phyloP scores from a whole-genome alignment of 2,329 filamentous ascomycete genomes.

The Pseudogymnoascus verrucosus region DNA sequence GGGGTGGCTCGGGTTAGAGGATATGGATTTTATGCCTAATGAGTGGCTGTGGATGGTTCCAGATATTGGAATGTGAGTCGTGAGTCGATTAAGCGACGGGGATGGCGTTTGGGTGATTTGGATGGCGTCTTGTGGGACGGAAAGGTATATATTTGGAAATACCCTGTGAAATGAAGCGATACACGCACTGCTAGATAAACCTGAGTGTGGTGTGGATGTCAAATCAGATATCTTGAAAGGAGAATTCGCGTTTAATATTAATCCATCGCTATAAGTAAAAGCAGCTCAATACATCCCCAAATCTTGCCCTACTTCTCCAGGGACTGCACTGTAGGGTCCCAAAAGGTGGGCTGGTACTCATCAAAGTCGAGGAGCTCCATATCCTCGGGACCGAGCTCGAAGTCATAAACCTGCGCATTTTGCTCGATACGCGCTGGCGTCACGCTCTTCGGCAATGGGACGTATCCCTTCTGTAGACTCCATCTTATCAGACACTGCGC shows the following conservation, averaged over 20 bases:
- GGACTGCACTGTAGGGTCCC: conserved; percentile 46
- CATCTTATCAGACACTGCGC: conserved; percentile 76
- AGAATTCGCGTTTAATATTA: background rate
- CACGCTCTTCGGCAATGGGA: conserved; percentile 68
- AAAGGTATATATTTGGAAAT: background rate
- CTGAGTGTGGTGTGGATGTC: too few relatives aligned
- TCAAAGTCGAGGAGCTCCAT: conserved; percentile 41
- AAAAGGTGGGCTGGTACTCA: conserved; percentile 47
- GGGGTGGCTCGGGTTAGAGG: background rate
- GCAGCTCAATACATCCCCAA: background rate
- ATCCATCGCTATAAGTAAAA: background rate
- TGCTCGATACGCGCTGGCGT: conserved; percentile 57
- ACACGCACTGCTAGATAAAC: background rate
- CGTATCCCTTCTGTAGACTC: conserved; percentile 69
- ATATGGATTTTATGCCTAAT: conserved; percentile 10
- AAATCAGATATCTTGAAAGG: background rate
- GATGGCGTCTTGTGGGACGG: background rate
- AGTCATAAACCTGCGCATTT: conserved; percentile 51
- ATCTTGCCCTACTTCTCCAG: conserved; percentile 31
- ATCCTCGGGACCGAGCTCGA: conserved; percentile 47
- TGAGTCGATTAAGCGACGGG: background rate
- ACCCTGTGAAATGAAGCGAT: background rate
- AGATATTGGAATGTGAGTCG: background rate
- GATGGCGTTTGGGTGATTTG: background rate
- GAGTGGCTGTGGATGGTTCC: conserved; percentile 9